phyloP scores from a whole-genome alignment of 2,329 filamentous ascomycete genomes.

The Balansia obtecta region DNA sequence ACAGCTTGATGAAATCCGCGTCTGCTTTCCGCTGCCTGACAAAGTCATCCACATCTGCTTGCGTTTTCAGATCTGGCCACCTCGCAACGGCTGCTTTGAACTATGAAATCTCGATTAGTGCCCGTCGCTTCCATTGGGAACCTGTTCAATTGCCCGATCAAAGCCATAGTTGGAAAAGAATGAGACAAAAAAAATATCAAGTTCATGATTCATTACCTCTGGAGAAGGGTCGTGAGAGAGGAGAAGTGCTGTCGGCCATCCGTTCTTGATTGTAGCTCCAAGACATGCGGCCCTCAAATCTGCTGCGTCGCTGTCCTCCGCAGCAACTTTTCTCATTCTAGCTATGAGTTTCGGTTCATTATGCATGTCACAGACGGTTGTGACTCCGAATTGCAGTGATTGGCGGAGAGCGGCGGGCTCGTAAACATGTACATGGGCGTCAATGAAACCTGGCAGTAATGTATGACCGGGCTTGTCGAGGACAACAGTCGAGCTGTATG shows the following conservation, averaged over 20 bases:
- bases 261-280: constrained; percentile 36
- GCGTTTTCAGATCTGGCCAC: constrained; percentile 29
- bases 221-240: constrained; percentile 3
- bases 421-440: constrained; percentile 35
- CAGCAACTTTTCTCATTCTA: constrained; percentile 16
- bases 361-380: constrained; percentile 38
- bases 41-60: constrained; percentile 28
- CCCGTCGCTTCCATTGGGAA: constrained; percentile 17
- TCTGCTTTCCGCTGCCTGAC: constrained; percentile 26
- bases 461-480: constrained; percentile 33
- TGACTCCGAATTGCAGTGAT: constrained; percentile 35
- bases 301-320: constrained; percentile 19
- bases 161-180: background rate
- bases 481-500: constrained; percentile 11
- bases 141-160: background rate
- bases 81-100: constrained; percentile 9
- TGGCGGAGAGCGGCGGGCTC: constrained; percentile 27
- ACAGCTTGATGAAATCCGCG: constrained; percentile 37
- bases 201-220: constrained; percentile 1
- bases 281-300: constrained; percentile 36
- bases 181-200: no score
- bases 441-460: constrained; percentile 36
- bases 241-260: constrained; percentile 28
- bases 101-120: background rate
- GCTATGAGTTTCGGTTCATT: constrained; percentile 22